Percentiles rank a stretch among this genome's conserved stretches.
Conservation (phyloP, 106 monocot species). For the Iris macrosiphon region DNA sequence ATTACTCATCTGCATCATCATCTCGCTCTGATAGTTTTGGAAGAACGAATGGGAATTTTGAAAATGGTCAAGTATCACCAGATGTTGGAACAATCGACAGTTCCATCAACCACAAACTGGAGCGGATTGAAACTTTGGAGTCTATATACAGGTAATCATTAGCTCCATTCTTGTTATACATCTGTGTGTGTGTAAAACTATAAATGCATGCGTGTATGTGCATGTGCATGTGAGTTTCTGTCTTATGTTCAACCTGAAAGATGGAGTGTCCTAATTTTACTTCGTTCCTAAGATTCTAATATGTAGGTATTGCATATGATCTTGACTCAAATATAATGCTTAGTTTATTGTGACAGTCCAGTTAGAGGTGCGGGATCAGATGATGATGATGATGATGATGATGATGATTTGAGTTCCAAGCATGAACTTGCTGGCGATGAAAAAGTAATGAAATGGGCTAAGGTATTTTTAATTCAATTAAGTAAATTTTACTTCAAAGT, state of each 20-base stretch:
- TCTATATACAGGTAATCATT: slow-evolving; percentile 63
- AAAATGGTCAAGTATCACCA: slow-evolving; percentile 64
- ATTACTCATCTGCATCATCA: slow-evolving; percentile 66
- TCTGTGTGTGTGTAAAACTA: no score
- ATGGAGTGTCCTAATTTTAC: no score
- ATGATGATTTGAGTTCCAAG: slow-evolving; percentile 51
- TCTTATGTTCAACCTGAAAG: no score
- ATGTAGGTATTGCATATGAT: not conserved
- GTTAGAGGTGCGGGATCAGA: slow-evolving; percentile 70
- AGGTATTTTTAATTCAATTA: slow-evolving; percentile 41
- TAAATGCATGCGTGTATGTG: no score
- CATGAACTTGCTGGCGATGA: slow-evolving; percentile 63
- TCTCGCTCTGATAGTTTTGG: slow-evolving; percentile 84
- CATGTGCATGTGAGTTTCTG: no score
- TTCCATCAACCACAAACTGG: slow-evolving; percentile 18
- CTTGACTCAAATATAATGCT: slow-evolving; percentile 14
- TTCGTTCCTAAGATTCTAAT: no score
- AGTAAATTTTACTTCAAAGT: not conserved
- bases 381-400: no score
- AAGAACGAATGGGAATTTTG: slow-evolving; percentile 45
- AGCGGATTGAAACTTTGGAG: slow-evolving; percentile 65
- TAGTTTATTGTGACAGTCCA: slow-evolving; percentile 79
- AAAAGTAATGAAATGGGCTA: slow-evolving; percentile 93
- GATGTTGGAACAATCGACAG: slow-evolving; percentile 22
- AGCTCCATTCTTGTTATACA: not conserved